These are phyloP conservation scores for Curvularia spicifera DNA, from an alignment of 2,329 filamentous ascomycete species.

Conservation along the genomic window DNA sequence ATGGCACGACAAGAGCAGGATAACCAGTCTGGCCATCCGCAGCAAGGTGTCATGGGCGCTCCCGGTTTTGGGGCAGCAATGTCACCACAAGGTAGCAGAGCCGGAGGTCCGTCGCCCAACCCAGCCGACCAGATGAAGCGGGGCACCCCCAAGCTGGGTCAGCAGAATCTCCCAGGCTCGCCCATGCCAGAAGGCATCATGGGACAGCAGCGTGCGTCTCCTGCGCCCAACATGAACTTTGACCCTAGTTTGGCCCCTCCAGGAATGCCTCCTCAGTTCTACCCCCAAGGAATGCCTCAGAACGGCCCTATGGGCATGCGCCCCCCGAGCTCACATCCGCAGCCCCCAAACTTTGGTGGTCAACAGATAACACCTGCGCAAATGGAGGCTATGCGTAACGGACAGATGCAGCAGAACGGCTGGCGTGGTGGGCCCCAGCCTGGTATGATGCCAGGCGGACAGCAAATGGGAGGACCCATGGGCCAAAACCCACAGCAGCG, in stretches of 20 bases:
- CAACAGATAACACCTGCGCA: conserved; percentile 67
- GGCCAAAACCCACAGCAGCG: conserved; percentile 73
- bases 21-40: conserved; percentile 61
- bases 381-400: conserved; percentile 54
- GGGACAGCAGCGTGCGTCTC: conserved; percentile 66
- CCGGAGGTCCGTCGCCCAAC: conserved; percentile 76
- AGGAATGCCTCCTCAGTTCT: conserved; percentile 51
- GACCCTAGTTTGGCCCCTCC: conserved; percentile 59
- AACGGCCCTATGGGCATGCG: conserved; percentile 61
- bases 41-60: conserved; percentile 55
- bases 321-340: conserved; percentile 55
- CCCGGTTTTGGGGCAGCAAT: conserved; percentile 69
- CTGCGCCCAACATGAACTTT: conserved; percentile 62
- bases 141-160: conserved; percentile 74
- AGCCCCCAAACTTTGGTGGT: conserved; percentile 63
- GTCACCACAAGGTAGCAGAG: conserved; percentile 71
- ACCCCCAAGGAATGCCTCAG: conserved; percentile 38
- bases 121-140: conserved; percentile 81
- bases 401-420: conserved; percentile 48
- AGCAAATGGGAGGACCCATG: conserved; percentile 60
- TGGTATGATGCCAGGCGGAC: conserved; percentile 64
- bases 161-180: conserved; percentile 69
- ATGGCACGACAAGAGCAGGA: conserved; percentile 85
- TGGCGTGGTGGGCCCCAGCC: conserved; percentile 48
- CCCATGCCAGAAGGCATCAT: conserved; percentile 73